Evolutionary conservation across 116 monocot genomes (phyloP).

Genomic region (Thalassia testudinum): DNA sequence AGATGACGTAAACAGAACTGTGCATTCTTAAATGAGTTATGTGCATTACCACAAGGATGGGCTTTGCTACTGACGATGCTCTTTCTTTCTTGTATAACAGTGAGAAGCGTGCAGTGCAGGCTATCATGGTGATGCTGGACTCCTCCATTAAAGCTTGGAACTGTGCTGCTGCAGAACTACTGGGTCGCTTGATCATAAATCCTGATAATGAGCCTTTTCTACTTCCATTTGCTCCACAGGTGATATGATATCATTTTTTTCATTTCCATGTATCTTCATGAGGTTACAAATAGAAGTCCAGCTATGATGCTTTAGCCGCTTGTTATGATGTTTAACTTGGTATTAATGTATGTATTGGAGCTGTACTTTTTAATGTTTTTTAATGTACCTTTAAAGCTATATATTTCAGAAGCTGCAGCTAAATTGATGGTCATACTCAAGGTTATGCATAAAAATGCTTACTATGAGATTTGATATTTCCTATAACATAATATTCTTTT

Average conservation of each 20-base stretch:
- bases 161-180: slow-evolving; percentile 89
- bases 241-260: slow-evolving; percentile 5
- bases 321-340: too few species aligned
- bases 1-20: slow-evolving; percentile 76
- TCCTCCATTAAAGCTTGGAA: slow-evolving; percentile 92
- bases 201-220: slow-evolving; percentile 96
- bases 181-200: slow-evolving; percentile 90
- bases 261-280: too few species aligned
- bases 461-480: too few species aligned
- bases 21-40: slow-evolving; percentile 1
- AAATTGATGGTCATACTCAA: too few species aligned
- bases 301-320: background rate
- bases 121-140: slow-evolving; percentile 69
- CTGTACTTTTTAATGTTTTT: too few species aligned
- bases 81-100: slow-evolving; percentile 13
- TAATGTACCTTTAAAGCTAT: too few species aligned
- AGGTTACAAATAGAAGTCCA: background rate
- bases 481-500: too few species aligned
- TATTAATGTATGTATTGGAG: too few species aligned
- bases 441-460: too few species aligned
- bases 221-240: slow-evolving; percentile 72
- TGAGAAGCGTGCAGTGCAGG: slow-evolving; percentile 77
- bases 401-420: too few species aligned
- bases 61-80: background rate
- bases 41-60: background rate